Conservation (phyloP, 208 protist species). For the Borovskyia barvae region DNA sequence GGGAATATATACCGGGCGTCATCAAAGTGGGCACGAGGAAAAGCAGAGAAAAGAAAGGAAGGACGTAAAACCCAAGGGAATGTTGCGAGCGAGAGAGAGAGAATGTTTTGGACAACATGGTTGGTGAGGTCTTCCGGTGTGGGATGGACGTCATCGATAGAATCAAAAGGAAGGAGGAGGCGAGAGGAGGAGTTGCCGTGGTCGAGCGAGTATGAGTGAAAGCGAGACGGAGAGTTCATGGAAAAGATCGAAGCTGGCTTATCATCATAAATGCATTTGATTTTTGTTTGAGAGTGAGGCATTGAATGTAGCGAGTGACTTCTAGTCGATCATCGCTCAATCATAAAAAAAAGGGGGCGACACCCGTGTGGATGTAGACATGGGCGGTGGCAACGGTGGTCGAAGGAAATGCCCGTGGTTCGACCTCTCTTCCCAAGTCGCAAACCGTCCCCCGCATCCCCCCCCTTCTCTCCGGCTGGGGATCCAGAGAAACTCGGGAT, state of each 20-base stretch:
- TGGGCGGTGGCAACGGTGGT: too few species aligned
- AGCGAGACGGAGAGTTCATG: not conserved
- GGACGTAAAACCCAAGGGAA: not conserved
- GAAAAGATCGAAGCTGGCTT: not conserved
- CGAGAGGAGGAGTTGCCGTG: not conserved
- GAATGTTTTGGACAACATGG: too few species aligned
- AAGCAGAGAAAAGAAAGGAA: slow-evolving; percentile 8
- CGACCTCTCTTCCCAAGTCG: too few species aligned
- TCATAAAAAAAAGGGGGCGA: not conserved
- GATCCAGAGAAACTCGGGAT: too few species aligned
- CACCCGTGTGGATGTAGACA: too few species aligned
- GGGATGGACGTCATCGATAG: too few species aligned
- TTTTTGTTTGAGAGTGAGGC: not conserved
- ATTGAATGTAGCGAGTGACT: not conserved
- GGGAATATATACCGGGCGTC: too few species aligned
- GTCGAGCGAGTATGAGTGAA: not conserved
- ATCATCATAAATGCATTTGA: not conserved
- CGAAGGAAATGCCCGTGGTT: too few species aligned
- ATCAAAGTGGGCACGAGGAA: not conserved
- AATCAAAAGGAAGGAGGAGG: not conserved
- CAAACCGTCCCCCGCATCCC: too few species aligned
- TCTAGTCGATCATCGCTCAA: not conserved
- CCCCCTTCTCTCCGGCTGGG: too few species aligned
- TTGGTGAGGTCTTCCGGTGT: too few species aligned
- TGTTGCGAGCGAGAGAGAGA: not conserved